Conservation (phyloP, 2,329 filamentous ascomycete species). For the Annulohypoxylon truncatum region DNA sequence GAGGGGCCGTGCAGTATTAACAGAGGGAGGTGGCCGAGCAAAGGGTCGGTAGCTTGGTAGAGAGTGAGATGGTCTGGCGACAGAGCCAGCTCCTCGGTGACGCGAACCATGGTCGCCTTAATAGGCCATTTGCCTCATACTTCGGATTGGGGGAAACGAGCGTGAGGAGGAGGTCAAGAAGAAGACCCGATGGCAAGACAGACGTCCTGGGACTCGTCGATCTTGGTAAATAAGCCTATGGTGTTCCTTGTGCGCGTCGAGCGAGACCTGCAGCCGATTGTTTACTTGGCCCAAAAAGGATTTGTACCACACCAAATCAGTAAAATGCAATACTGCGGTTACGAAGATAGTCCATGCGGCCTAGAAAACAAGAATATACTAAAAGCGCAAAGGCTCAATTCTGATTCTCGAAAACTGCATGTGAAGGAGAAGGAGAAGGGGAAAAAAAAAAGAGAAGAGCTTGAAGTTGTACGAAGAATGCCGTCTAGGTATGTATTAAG, state of each 20-base stretch:
- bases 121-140: slow-evolving; percentile 56
- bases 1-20: slow-evolving; percentile 94
- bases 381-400: slow-evolving; percentile 23
- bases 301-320: slow-evolving; percentile 10
- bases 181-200: slow-evolving; percentile 26
- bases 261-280: slow-evolving; percentile 40
- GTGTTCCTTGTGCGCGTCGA: slow-evolving; percentile 39
- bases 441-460: slow-evolving; percentile 4
- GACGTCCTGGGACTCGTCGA: slow-evolving; percentile 24
- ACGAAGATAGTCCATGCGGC: slow-evolving; percentile 17
- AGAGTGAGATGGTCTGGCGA: slow-evolving; percentile 85
- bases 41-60: slow-evolving; percentile 88
- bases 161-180: slow-evolving; percentile 27
- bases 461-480: slow-evolving; percentile 24
- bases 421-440: slow-evolving; percentile 4
- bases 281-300: slow-evolving; percentile 36
- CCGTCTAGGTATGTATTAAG: slow-evolving; percentile 12
- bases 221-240: slow-evolving; percentile 39
- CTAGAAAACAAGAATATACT: slow-evolving; percentile 14
- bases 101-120: slow-evolving; percentile 79
- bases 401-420: slow-evolving; percentile 15
- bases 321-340: slow-evolving; percentile 16
- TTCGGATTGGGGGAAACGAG: slow-evolving; percentile 40
- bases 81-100: slow-evolving; percentile 81
- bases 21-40: slow-evolving; percentile 83